A percentile compares a stretch with the other conserved stretches of the same genome.
Conservation (phyloP, 2,329 filamentous ascomycete species). For the Cadophora sp. region DNA sequence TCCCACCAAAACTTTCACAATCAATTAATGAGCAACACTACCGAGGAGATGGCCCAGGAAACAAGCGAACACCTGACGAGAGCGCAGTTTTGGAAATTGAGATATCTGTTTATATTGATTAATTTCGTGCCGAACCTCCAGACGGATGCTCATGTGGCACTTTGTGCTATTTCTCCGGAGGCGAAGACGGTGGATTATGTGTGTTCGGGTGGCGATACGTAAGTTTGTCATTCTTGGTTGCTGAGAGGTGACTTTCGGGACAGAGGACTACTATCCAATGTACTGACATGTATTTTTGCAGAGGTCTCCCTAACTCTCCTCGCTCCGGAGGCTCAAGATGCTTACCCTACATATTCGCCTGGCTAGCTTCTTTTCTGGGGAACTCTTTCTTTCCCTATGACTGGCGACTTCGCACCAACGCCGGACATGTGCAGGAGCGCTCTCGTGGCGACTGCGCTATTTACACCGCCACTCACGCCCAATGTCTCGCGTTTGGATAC, state of each 20-base stretch:
- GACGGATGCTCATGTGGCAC: conserved; percentile 23
- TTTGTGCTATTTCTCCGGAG: conserved; percentile 30
- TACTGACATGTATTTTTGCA: not conserved
- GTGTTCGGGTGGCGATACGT: conserved; percentile 30
- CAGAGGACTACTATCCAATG: not conserved
- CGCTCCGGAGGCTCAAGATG: conserved; percentile 25
- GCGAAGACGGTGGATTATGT: conserved; percentile 30
- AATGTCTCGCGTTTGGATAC: conserved; percentile 29
- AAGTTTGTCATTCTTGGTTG: not conserved
- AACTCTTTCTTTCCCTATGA: conserved; percentile 23
- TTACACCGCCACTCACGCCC: conserved; percentile 26
- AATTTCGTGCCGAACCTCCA: conserved; percentile 21
- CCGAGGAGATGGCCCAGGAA: conserved; percentile 13
- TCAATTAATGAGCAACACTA: conserved; percentile 12
- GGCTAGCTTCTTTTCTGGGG: conserved; percentile 21
- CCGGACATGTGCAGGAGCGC: conserved; percentile 19
- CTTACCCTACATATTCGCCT: conserved; percentile 21
- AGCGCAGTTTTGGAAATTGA: conserved; percentile 29
- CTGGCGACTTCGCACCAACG: conserved; percentile 26
- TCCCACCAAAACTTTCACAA: conserved; percentile 23
- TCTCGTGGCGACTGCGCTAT: conserved; percentile 26
- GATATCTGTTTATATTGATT: conserved; percentile 30
- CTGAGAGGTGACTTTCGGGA: not conserved
- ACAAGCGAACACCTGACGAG: conserved; percentile 10
- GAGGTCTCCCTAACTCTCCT: conserved; percentile 22